Percentiles rank a stretch among this genome's conserved stretches.
Evolutionary conservation across 179 eudicot genomes (phyloP).

Genomic region (Beta macrorhiza): DNA sequence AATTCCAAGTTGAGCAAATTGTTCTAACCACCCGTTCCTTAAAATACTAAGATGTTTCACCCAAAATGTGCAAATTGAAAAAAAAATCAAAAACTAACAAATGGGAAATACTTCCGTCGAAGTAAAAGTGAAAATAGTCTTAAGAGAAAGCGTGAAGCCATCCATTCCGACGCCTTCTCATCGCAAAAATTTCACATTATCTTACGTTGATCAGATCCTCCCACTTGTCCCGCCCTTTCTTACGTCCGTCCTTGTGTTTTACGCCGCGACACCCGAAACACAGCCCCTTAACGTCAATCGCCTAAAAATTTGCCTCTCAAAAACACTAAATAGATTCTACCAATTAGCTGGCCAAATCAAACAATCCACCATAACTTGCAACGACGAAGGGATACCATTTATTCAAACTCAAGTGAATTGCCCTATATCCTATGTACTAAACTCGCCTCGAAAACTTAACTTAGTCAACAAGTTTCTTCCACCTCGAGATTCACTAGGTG

Average conservation of each 20-base stretch:
- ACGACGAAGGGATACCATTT: slow-evolving; percentile 21
- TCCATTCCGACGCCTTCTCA: slow-evolving; percentile 6
- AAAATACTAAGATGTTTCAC: too few species aligned
- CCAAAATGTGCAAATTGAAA: too few species aligned
- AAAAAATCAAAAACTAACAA: too few species aligned
- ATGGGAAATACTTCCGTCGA: background rate
- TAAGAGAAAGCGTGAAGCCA: slow-evolving; percentile 15
- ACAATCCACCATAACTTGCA: background rate
- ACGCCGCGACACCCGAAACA: background rate
- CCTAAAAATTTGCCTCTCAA: slow-evolving; percentile 10
- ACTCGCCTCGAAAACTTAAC: slow-evolving; percentile 3
- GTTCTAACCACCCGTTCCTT: too few species aligned
- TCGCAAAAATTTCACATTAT: background rate
- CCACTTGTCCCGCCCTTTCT: slow-evolving; percentile 12
- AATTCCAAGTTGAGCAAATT: too few species aligned
- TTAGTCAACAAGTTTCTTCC: slow-evolving; percentile 17
- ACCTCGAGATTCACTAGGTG: background rate
- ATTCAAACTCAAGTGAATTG: slow-evolving; percentile 9
- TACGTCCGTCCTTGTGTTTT: slow-evolving; percentile 2
- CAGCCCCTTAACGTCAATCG: background rate
- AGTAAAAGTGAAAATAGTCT: background rate
- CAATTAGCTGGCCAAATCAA: slow-evolving; percentile 15
- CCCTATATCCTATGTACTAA: slow-evolving; percentile 4
- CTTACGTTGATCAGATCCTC: slow-evolving; percentile 13
- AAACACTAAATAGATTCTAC: slow-evolving; percentile 8